A percentile compares a stretch with the other conserved stretches of the same genome.
Conservation (phyloP, 768 basidiomycete species). For the Pleurotus citrinopileatus region DNA sequence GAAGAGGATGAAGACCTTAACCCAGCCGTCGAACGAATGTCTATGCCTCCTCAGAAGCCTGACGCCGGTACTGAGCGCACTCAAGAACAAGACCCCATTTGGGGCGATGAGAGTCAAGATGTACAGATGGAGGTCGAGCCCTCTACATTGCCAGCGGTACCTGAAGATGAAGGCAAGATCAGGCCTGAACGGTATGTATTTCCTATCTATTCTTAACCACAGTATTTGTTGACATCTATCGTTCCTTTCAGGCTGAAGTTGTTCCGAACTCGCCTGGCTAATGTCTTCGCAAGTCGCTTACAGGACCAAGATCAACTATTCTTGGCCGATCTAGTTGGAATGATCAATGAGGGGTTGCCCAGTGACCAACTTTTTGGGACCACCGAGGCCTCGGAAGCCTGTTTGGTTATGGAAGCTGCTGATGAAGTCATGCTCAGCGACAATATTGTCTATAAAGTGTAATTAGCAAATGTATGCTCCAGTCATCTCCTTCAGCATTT, state of each 20-base stretch:
- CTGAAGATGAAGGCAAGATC: slow-evolving; percentile 41
- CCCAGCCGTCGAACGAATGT: slow-evolving; percentile 43
- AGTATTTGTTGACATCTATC: slow-evolving; percentile 4
- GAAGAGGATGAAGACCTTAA: slow-evolving; percentile 21
- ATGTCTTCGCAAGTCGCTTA: slow-evolving; percentile 61
- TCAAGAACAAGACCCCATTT: slow-evolving; percentile 53
- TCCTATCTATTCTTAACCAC: slow-evolving; percentile 1
- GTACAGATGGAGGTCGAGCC: slow-evolving; percentile 55
- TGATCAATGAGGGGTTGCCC: slow-evolving; percentile 74
- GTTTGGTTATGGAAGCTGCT: slow-evolving; percentile 70
- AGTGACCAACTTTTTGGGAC: slow-evolving; percentile 74
- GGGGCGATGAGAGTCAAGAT: slow-evolving; percentile 69
- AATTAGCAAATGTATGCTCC: slow-evolving; percentile 14
- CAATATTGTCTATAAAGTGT: slow-evolving; percentile 84
- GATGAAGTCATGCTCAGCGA: slow-evolving; percentile 90
- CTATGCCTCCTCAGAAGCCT: slow-evolving; percentile 33
- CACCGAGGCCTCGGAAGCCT: slow-evolving; percentile 72
- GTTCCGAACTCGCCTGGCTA: slow-evolving; percentile 78
- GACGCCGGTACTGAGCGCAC: slow-evolving; percentile 19
- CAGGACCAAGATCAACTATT: slow-evolving; percentile 79
- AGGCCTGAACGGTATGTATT: slow-evolving; percentile 56
- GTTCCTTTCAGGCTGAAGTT: slow-evolving; percentile 55
- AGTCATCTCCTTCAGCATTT: neutral
- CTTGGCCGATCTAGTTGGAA: slow-evolving; percentile 63
- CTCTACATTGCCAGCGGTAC: slow-evolving; percentile 28